Evolutionary conservation across 2,329 filamentous ascomycete species (phyloP).

Genomic region (Pestalotiopsis fici): DNA sequence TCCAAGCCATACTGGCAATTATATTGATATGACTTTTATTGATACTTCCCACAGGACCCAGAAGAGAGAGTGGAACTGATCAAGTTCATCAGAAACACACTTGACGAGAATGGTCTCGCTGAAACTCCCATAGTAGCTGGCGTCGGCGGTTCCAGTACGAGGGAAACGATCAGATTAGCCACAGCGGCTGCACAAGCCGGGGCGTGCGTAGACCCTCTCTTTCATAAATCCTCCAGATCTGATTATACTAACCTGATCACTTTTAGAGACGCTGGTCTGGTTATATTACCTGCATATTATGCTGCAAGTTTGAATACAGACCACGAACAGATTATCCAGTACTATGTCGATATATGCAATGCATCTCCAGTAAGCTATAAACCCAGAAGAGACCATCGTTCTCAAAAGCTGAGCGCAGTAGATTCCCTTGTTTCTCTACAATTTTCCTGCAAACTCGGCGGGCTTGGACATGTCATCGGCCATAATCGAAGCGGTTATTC

Average conservation of each 20-base stretch:
- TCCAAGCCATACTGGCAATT: background rate
- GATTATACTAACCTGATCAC: background rate
- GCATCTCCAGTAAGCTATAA: constrained; percentile 19
- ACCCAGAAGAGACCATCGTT: background rate
- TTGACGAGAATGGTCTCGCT: constrained; percentile 19
- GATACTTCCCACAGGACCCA: constrained; percentile 11
- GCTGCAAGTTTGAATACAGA: constrained; percentile 22
- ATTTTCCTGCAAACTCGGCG: constrained; percentile 23
- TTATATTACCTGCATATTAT: constrained; percentile 25
- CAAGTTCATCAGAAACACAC: constrained; percentile 18
- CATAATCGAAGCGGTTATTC: constrained; percentile 18
- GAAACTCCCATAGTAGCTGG: constrained; percentile 23
- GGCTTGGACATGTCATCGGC: constrained; percentile 24
- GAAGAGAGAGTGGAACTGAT: constrained; percentile 20
- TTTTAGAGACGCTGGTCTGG: constrained; percentile 22
- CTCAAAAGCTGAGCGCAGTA: background rate
- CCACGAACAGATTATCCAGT: constrained; percentile 21
- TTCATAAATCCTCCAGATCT: background rate
- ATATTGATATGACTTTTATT: background rate
- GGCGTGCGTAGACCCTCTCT: constrained; percentile 15
- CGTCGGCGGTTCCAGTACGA: constrained; percentile 21
- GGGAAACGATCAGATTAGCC: constrained; percentile 21
- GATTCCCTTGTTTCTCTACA: constrained; percentile 24
- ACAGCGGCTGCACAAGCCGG: constrained; percentile 19
- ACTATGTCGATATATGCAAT: constrained; percentile 23